A percentile compares a stretch with the other conserved stretches of the same genome.
phyloP scores from a whole-genome alignment of 106 monocot genomes.

The Dendrobium nobile region DNA sequence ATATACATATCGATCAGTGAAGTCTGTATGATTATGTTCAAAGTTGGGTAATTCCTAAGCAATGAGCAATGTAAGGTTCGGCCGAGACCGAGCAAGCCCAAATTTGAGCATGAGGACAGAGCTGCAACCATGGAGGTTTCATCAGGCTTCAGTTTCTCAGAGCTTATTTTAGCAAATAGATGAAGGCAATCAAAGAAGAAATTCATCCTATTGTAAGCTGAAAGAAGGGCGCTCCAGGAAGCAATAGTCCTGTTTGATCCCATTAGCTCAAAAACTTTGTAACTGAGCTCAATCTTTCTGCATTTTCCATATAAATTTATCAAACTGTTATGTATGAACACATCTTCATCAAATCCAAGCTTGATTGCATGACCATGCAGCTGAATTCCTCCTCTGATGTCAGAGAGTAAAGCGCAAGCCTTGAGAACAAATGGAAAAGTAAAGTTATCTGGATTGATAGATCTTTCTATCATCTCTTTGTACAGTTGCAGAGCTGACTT shows the following conservation, averaged over 20 bases:
- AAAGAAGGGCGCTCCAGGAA: constrained; percentile 65
- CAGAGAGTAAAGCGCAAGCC: constrained; percentile 47
- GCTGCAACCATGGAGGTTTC: constrained; percentile 56
- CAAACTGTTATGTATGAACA: constrained; percentile 53
- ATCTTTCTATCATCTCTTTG: constrained; percentile 36
- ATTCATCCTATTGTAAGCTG: constrained; percentile 32
- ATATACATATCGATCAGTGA: constrained; percentile 72
- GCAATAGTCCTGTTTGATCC: constrained; percentile 29
- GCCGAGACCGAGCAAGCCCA: constrained; percentile 41
- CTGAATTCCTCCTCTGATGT: constrained; percentile 34
- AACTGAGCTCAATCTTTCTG: constrained; percentile 26
- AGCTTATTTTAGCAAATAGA: constrained; percentile 32
- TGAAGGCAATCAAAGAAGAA: constrained; percentile 41
- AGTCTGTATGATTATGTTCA: constrained; percentile 40
- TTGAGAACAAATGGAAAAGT: constrained; percentile 73
- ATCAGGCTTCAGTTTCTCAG: constrained; percentile 28
- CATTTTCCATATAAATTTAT: constrained; percentile 81
- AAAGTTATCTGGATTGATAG: constrained; percentile 46
- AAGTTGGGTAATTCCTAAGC: constrained; percentile 28
- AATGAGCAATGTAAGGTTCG: constrained; percentile 45
- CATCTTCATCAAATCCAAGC: constrained; percentile 38
- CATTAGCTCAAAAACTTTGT: constrained; percentile 44
- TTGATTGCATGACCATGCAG: constrained; percentile 51
- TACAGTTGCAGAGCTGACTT: constrained; percentile 35
- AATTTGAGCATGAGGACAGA: constrained; percentile 43